Conservation (phyloP, 306 rosid genomes). For the Casuarina glauca region DNA sequence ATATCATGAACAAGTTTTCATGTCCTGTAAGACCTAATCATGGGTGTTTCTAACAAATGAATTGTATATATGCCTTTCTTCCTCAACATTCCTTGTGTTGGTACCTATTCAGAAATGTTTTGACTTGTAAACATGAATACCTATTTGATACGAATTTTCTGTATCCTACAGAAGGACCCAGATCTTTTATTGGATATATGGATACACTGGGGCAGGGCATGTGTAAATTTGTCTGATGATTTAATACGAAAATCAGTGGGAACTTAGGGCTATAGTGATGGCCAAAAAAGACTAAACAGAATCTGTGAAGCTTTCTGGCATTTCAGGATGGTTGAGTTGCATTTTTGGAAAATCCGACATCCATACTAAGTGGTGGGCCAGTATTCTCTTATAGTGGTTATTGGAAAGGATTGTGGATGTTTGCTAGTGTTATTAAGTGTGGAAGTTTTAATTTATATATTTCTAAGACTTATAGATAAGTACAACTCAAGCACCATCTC, state of each 20-base stretch:
- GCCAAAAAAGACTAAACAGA: too few species aligned
- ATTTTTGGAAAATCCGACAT: not conserved
- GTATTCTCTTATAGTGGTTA: not conserved
- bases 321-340: not conserved
- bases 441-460: not conserved
- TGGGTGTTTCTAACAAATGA: not conserved
- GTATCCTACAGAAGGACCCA: not conserved
- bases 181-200: not conserved
- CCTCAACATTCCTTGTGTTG: not conserved
- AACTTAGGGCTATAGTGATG: too few species aligned
- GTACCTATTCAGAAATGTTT: not conserved
- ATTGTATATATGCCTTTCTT: not conserved
- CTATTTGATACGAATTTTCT: not conserved
- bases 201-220: not conserved
- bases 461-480: not conserved
- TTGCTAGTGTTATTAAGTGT: not conserved
- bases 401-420: not conserved
- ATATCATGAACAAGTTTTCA: not conserved
- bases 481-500: not conserved
- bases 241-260: not conserved
- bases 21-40: not conserved
- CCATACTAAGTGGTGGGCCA: not conserved
- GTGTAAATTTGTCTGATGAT: not conserved
- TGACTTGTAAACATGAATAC: not conserved
- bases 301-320: not conserved